Evolutionary conservation across 164 flowering plant genomes (phyloP).

Genomic region (Nymphaea thermarum): DNA sequence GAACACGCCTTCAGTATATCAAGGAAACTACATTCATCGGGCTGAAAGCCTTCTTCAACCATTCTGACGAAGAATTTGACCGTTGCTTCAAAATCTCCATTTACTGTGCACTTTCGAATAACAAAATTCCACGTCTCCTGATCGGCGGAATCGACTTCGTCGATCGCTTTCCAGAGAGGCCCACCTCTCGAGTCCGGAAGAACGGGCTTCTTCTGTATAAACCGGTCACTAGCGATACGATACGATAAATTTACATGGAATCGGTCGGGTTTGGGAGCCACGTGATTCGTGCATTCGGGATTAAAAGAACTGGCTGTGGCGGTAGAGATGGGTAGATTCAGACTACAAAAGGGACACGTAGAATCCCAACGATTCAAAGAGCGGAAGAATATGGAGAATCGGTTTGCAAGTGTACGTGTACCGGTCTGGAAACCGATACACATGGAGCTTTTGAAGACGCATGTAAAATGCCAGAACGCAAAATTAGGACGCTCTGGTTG

Average conservation of each 20-base stretch:
- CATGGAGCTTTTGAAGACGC: not conserved
- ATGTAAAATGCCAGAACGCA: too few species aligned
- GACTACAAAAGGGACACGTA: not conserved
- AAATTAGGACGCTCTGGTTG: too few species aligned
- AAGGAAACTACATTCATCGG: slow-evolving; percentile 26
- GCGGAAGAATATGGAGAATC: not conserved
- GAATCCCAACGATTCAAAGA: not conserved
- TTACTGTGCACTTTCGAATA: slow-evolving; percentile 5
- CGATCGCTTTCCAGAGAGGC: not conserved
- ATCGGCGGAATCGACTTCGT: not conserved
- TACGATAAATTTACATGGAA: not conserved
- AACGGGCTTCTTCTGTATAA: not conserved
- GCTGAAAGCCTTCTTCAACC: slow-evolving; percentile 5
- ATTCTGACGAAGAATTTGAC: slow-evolving; percentile 2
- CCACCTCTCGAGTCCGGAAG: not conserved
- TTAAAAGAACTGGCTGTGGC: not conserved
- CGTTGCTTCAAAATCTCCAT: slow-evolving; percentile 10
- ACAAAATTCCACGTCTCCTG: slow-evolving; percentile 9
- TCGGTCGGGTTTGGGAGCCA: not conserved
- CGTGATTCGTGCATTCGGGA: not conserved
- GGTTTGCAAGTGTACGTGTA: not conserved
- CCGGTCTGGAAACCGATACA: not conserved
- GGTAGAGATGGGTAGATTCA: not conserved
- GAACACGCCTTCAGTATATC: slow-evolving; percentile 55
- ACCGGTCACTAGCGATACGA: not conserved